Evolutionary conservation across 83 land plant genomes (phyloP).

Genomic region (Larix sibirica): DNA sequence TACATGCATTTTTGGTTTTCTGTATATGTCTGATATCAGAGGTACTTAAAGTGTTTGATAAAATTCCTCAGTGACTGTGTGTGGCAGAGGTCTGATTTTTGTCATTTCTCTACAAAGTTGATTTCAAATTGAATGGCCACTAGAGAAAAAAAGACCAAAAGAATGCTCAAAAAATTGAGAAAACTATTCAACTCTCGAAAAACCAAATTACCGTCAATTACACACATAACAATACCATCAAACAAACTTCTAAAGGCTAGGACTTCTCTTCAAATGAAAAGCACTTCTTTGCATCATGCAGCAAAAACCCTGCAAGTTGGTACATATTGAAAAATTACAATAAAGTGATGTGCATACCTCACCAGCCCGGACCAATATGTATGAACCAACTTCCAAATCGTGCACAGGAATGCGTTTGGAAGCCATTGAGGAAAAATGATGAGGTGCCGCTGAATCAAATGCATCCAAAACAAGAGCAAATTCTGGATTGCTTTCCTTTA

Average conservation of each 20-base stretch:
- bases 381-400: conserved; percentile 79
- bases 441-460: conserved; percentile 31
- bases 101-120: too few relatives aligned
- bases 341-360: conserved; percentile 65
- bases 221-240: not conserved
- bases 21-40: too few relatives aligned
- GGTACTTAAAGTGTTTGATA: too few relatives aligned
- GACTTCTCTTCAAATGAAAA: not conserved
- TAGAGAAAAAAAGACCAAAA: too few relatives aligned
- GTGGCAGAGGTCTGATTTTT: too few relatives aligned
- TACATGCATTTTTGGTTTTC: too few relatives aligned
- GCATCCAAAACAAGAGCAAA: conserved; percentile 82
- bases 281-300: not conserved
- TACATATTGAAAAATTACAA: not conserved
- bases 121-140: too few relatives aligned
- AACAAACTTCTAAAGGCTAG: not conserved
- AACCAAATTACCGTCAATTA: too few relatives aligned
- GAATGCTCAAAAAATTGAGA: too few relatives aligned
- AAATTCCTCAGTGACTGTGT: too few relatives aligned
- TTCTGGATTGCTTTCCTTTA: conserved; percentile 95
- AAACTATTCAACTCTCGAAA: too few relatives aligned
- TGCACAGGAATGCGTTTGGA: conserved; percentile 73
- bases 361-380: conserved; percentile 91
- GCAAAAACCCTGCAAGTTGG: not conserved
- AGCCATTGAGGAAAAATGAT: conserved; percentile 46